Evolutionary conservation across 164 flowering plant species (phyloP), one percentile per base, ranked within the genome.

Genomic region (Magnolia sinica): DNA sequence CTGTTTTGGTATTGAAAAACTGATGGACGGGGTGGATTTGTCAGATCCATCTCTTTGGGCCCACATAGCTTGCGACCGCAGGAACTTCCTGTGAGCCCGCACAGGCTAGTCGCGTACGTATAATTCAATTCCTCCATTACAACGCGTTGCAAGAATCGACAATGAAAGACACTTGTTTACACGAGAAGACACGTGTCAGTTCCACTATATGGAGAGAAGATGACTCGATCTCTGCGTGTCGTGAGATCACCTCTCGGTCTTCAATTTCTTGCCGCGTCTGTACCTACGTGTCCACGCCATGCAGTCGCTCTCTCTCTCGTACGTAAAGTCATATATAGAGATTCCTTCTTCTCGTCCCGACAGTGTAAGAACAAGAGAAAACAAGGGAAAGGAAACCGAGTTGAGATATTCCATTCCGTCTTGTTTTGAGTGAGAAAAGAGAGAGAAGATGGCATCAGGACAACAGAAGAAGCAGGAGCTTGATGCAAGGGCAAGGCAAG

Each of bases 401-500:
- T 9, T 63, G 22, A 63, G 65, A 63, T 37, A 37, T 37, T 37
- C 45, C 45, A 37, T 37, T 37, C 45, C 45, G 4, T 0, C 7
- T 37, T 37, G 6, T 37, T 37, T 22, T 65, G 29, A 23, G 4
- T 20, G 68, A 65, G 14, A 20, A 65, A 22, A 22, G 24, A 22
- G 24, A 23, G 22, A 8, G n/a, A 65, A 13, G 29, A 89, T 89
- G 92, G 77, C 92, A 4, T 81, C 91, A 16, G 71, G 73, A 8
- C 78, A 80, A 61, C 65, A 76, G 29, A 84, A 81, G 31, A 81
- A 87, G 71, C 68, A 69, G 1, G 86, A 91, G 50, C 89, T 92
- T 1, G 95, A 94, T 77, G 85, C 81, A 1, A 85, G 84, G 88
- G 98, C 94, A 1, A 83, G 84, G 82, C 87, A 86, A 45, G 97